phyloP scores from a whole-genome alignment of 768 basidiomycete species.

The Tremella mesenterica region DNA sequence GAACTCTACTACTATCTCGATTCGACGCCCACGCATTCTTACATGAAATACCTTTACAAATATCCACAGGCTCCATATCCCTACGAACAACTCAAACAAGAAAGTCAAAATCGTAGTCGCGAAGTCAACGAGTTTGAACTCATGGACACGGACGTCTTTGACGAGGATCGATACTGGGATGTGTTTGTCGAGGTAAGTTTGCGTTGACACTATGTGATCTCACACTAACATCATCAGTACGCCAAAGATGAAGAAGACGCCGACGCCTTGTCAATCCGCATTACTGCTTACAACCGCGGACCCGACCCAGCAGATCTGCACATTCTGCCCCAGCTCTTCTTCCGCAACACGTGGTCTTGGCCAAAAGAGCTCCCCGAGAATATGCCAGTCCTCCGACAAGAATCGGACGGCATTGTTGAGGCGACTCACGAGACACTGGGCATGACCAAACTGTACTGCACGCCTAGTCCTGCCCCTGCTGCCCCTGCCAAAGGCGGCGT shows the following conservation, averaged over 20 bases:
- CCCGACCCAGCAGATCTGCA: conserved; percentile 90
- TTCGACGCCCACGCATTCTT: conserved; percentile 96
- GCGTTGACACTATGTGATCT: not conserved
- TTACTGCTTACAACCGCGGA: conserved; percentile 93
- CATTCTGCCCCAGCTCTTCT: conserved; percentile 91
- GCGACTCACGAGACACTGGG: conserved; percentile 67
- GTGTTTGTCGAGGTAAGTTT: conserved; percentile 82
- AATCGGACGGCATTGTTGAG: conserved; percentile 44
- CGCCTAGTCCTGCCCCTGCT: conserved; percentile 86
- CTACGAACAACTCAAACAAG: conserved; percentile 83
- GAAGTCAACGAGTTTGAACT: conserved; percentile 89
- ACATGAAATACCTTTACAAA: conserved; percentile 99
- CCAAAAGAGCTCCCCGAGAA: conserved; percentile 45
- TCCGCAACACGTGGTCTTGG: conserved; percentile 99
- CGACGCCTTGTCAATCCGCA: conserved; percentile 79
- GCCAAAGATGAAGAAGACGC: conserved; percentile 92
- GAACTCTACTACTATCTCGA: conserved; percentile 98
- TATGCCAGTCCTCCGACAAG: conserved; percentile 44
- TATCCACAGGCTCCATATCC: conserved; percentile 89
- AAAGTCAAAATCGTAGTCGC: conserved; percentile 71
- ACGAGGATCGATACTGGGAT: conserved; percentile 95
- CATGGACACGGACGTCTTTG: conserved; percentile 81
- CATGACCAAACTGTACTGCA: conserved; percentile 72
- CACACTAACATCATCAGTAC: conserved; percentile 54
- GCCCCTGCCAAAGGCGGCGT: conserved; percentile 57